Base-by-base conservation (phyloP, 768 basidiomycete genomes). In the Mycena venus region DNA sequence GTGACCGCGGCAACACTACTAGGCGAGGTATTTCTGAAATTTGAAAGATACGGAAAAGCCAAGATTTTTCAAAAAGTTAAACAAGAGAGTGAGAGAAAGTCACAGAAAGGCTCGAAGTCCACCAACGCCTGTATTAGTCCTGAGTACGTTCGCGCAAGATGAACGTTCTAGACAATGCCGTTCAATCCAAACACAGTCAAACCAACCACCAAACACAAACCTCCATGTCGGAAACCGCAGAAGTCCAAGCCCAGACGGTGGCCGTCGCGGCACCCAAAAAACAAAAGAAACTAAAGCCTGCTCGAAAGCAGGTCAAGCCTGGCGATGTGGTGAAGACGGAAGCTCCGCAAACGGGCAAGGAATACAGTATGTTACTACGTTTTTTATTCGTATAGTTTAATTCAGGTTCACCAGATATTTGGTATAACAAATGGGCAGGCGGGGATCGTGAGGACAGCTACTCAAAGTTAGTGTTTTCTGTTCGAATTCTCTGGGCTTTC, bases 401-500 rank as follows among this genome's bases (percentile, higher is more conserved):
- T 38, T 32, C 55, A n/a, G 68, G 44, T 70, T 68, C 34, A 61
- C 77, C 65, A 95, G 95, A 99, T 84, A 95, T 98, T 63, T 99
- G 98, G 98, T 99, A 98, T 82, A 97, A 99, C 84, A 98, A 98
- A 85, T 99, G 98, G 98, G 98, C 98, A n/a, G 98, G 98, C 66
- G 98, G 98, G 68, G 98, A 99, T 82, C 91, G 96, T 34, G 98
- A 99, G 83, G 98, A 99, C 82, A 94, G 91, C 70, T 96, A 99
- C 82, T 97, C 97, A 40, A 98, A 96, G 97, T 96, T 76, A 70
- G 93, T 87, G 17, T 38, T 27, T 27, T 58, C n/a, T n/a, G n/a
- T n/a, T n/a, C n/a, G n/a, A n/a, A n/a, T n/a, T n/a, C n/a, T n/a
- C n/a, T n/a, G n/a, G n/a, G n/a, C n/a, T n/a, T n/a, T n/a, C n/a